Base-by-base conservation (phyloP, 805 yeast species). In the Wickerhamomyces queroliae region DNA sequence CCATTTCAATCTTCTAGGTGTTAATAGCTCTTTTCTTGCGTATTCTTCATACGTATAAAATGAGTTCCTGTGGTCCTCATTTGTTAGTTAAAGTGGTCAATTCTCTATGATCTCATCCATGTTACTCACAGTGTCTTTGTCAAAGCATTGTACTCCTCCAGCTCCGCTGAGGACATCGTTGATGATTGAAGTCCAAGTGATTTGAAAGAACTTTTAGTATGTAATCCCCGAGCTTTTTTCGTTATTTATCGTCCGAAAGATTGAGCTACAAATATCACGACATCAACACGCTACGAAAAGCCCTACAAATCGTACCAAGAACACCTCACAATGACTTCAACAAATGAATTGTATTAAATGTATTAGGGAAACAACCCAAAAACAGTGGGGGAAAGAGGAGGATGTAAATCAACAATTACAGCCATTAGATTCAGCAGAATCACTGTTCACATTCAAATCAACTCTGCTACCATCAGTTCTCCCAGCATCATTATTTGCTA, bases 1-100 rank as follows among this genome's bases (percentile, higher is more conserved):
- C 46, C 50, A 67, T 43, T 66, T 70, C 16, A 47, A 39, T 28
- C 35, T 45, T 34, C 62, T 56, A 1, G 74, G 69, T 2, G 41
- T 21, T 1, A 69, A 31, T 1, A 67, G 16, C 17, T 58, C 59
- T 4, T 41, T 36, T 10, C 44, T 44, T 2, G 74, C 70, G 56
- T 59, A 61, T 5, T 53, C 33, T n/a, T 56, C 61, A 39, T 67
- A 69, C 7, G 53, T 32, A 22, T 45, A 40, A 35, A 56, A 64
- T 0, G 70, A 61, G 15, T 26, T 30, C 13, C 33, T 30, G 13
- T 9, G 8, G 20, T 8, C 25, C 11, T 13, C 16, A 20, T 28
- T 17, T 17, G 31, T 28, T 5, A 5, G 30, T 15, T 7, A 5
- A 17, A 9, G 13, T 16, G 21, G 19, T 16, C 6, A 16, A 29